Evolutionary conservation across 1,284 basidiomycete species (phyloP).

Genomic region (Marasmius sp.): DNA sequence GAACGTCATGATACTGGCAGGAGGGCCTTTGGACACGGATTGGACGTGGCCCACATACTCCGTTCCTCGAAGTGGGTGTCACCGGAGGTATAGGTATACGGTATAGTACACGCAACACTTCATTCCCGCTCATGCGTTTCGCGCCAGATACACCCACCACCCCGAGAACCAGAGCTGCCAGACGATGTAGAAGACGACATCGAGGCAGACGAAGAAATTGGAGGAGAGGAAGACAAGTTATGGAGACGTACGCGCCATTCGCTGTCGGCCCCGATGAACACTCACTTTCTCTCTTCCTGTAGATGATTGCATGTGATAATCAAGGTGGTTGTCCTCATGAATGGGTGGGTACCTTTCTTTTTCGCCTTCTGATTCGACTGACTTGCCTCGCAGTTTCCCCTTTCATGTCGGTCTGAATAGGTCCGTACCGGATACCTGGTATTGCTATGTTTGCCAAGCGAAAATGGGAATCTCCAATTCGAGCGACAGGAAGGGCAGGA

Average conservation of each 20-base stretch:
- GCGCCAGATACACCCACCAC: slow-evolving; percentile 36
- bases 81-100: too few species aligned
- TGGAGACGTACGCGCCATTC: slow-evolving; percentile 36
- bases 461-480: slow-evolving; percentile 19
- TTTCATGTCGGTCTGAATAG: slow-evolving; percentile 45
- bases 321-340: slow-evolving; percentile 44
- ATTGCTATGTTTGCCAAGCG: slow-evolving; percentile 37
- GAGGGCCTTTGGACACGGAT: too few species aligned
- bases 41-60: too few species aligned
- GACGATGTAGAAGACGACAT: slow-evolving; percentile 31
- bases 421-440: slow-evolving; percentile 45
- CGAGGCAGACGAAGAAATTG: slow-evolving; percentile 26
- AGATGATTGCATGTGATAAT: slow-evolving; percentile 52
- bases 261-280: not conserved
- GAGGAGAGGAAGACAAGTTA: slow-evolving; percentile 36
- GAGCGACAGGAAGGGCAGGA: slow-evolving; percentile 20
- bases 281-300: slow-evolving; percentile 1
- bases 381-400: slow-evolving; percentile 35
- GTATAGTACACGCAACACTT: too few species aligned
- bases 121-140: slow-evolving; percentile 42
- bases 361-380: not conserved
- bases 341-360: slow-evolving; percentile 34
- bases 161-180: slow-evolving; percentile 19
- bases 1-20: too few species aligned
- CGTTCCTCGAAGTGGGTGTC: too few species aligned